phyloP scores from a whole-genome alignment of 164 flowering plant species.

The Aristolochia fimbriata region DNA sequence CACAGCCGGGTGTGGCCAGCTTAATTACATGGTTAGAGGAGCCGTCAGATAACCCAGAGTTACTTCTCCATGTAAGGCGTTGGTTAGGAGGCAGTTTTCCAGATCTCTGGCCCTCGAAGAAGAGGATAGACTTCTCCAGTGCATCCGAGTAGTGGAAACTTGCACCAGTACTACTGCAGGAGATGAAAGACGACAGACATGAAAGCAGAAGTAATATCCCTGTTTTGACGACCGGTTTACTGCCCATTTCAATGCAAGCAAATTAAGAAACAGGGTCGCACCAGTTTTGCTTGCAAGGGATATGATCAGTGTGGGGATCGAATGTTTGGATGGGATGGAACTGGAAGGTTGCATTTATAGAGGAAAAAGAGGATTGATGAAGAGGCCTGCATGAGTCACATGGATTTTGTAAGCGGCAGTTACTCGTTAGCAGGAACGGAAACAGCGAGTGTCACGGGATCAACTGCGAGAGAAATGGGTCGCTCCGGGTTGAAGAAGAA shows the following conservation, averaged over 20 bases:
- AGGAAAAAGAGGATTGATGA: too few relatives aligned
- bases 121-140: constrained; percentile 67
- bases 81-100: constrained; percentile 71
- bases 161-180: constrained; percentile 23
- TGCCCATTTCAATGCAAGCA: too few relatives aligned
- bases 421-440: constrained; percentile 19
- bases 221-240: too few relatives aligned
- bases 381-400: too few relatives aligned
- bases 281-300: too few relatives aligned
- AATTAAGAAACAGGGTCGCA: too few relatives aligned
- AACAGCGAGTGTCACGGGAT: constrained; percentile 36
- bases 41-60: constrained; percentile 75
- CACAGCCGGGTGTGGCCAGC: background rate
- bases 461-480: constrained; percentile 22
- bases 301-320: too few relatives aligned
- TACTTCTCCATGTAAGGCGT: constrained; percentile 59
- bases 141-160: constrained; percentile 43
- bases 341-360: too few relatives aligned
- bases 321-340: too few relatives aligned
- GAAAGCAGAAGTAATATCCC: constrained; percentile 8
- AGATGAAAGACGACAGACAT: constrained; percentile 8
- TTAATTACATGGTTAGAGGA: constrained; percentile 41
- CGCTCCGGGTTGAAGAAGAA: too few relatives aligned
- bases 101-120: constrained; percentile 86
- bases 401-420: constrained; percentile 15